Conservation (phyloP, 805 yeast species). For the Saccharomycopsis guyanensis region DNA sequence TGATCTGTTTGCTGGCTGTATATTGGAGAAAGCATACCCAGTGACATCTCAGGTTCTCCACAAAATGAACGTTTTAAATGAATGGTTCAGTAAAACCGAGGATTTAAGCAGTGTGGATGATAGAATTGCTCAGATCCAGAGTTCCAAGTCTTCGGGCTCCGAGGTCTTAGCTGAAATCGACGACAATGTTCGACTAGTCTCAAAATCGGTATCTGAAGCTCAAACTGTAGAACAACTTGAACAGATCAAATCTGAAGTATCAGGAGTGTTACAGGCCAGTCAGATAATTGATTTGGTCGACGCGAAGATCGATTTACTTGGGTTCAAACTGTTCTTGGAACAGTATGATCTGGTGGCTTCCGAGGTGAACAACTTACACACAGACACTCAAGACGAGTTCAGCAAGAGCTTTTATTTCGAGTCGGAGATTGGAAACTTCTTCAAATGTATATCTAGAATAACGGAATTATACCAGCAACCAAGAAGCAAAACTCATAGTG, state of each 20-base stretch:
- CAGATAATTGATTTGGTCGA: neutral
- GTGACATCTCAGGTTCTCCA: no score
- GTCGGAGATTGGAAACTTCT: conserved; percentile 3
- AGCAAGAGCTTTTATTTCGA: conserved; percentile 14
- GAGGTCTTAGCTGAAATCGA: neutral
- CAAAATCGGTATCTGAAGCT: neutral
- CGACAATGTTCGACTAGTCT: neutral
- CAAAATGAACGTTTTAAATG: conserved; percentile 13
- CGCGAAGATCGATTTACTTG: neutral
- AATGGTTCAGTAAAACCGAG: conserved; percentile 12
- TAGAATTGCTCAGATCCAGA: conserved; percentile 9
- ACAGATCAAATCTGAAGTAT: neutral
- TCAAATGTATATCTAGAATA: neutral
- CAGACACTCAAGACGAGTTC: conserved; percentile 11
- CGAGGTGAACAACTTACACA: neutral
- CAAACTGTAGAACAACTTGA: neutral
- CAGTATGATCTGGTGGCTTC: neutral
- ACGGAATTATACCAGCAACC: neutral
- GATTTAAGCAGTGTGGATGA: conserved; percentile 14
- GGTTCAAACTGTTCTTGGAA: neutral
- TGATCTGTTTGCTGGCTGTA: no score
- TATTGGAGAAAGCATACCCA: no score
- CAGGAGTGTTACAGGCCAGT: neutral
- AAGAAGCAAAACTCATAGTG: neutral
- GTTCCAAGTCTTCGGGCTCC: neutral